Base-by-base conservation (phyloP, 2,329 filamentous ascomycete genomes). In the Epichloe gansuensis region DNA sequence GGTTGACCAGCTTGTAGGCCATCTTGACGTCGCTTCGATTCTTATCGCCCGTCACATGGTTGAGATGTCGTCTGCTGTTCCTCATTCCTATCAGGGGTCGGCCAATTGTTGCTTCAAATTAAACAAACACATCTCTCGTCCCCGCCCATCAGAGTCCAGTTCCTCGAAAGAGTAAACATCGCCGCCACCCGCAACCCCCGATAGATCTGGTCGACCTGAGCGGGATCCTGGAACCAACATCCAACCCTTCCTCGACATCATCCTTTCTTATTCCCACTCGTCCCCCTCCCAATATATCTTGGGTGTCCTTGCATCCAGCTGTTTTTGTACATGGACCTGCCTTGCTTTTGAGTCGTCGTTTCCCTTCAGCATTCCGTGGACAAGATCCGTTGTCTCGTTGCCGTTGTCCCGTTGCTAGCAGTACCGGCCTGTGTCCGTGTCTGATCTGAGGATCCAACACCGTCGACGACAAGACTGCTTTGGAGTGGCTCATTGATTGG, bases 111-210 rank as follows among this genome's bases (percentile, higher is more conserved):
- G 51, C 54, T 57, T 56, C 47, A 44, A 43, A 49, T 54, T 54
- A 53, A 54, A 46, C 52, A 55, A 53, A 55, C 54, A 54, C 52
- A 54, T 55, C 50, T 53, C 56, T 38, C 55, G 45, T 52, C 56
- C 51, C 55, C 52, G 55, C 55, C 38, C 52, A 42, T 37, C 50
- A 52, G 39, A 54, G 47, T 51, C 52, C 46, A 48, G 45, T 54
- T 49, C 43, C 31, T 31, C 1, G 31, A 11, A 42, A 56, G 43
- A 56, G 48, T 55, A 28, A 41, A 39, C 48, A 51, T n/a, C 52
- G 46, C 53, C 51, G 45, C 54, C 46, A 55, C 52, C 48, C 42
- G 53, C 54, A 43, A 50, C 46, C 52, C 52, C 44, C 35, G 49
- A 42, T 44, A 52, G 41, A 52, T 53, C 52, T 54, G 50, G 50